phyloP scores from a whole-genome alignment of 2,329 filamentous ascomycete genomes.

The Paecilomyces niveus region DNA sequence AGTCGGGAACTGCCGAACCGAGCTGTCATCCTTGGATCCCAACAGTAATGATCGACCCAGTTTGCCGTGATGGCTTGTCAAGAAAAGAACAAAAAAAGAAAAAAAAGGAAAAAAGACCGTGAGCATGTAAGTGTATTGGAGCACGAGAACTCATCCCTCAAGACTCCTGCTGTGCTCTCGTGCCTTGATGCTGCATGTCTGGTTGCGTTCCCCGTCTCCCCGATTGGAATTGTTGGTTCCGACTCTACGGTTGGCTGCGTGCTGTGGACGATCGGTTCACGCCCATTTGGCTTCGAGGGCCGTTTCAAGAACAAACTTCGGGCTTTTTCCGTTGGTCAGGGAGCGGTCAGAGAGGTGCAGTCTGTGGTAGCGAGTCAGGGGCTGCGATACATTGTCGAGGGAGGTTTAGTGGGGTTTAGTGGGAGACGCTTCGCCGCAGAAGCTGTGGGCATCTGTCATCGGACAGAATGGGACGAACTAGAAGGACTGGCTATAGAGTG shows the following conservation, averaged over 20 bases:
- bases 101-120: background rate
- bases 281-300: background rate
- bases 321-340: background rate
- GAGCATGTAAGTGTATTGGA: background rate
- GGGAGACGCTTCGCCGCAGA: too few species aligned
- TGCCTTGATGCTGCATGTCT: background rate
- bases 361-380: background rate
- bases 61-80: background rate
- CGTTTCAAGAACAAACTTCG: background rate
- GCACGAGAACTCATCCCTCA: background rate
- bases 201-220: background rate
- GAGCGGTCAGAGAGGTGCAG: background rate
- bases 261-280: background rate
- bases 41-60: background rate
- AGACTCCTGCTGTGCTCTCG: background rate
- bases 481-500: background rate
- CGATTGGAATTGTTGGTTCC: background rate
- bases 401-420: too few species aligned
- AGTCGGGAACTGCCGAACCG: background rate
- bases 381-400: background rate
- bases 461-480: background rate
- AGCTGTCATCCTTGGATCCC: background rate
- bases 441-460: background rate
- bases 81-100: background rate
- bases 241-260: background rate